Conservation (phyloP, 2,329 filamentous ascomycete genomes). For the Aspergillus brasiliensis region DNA sequence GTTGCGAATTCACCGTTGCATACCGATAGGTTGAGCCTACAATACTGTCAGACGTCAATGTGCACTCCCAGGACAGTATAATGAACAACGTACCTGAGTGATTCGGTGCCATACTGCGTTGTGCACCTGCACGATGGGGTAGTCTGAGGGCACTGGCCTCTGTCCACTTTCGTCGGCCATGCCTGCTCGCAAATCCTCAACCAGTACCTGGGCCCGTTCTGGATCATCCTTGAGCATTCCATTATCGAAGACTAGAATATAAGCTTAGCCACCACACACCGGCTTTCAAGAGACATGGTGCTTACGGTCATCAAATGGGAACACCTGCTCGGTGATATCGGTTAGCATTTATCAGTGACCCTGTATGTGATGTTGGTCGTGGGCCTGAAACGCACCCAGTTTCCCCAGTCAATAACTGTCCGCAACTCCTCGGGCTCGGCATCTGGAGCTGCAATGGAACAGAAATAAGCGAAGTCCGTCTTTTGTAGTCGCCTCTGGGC, state of each 20-base stretch:
- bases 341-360: background rate
- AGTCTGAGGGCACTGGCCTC: background rate
- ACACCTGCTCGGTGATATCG: constrained; percentile 8
- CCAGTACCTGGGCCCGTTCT: constrained; percentile 22
- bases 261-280: background rate
- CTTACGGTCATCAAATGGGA: constrained; percentile 21
- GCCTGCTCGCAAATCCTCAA: constrained; percentile 25
- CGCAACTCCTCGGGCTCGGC: constrained; percentile 25
- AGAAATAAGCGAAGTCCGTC: constrained; percentile 31
- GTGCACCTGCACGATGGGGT: constrained; percentile 28
- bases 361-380: background rate
- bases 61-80: background rate
- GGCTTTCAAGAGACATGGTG: background rate
- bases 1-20: background rate
- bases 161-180: constrained; percentile 20
- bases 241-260: constrained; percentile 32
- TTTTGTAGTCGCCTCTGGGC: constrained; percentile 12
- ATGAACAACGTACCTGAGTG: constrained; percentile 11
- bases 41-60: background rate
- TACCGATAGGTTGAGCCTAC: constrained; percentile 15
- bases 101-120: constrained; percentile 30
- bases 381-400: constrained; percentile 22
- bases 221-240: constrained; percentile 30
- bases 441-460: constrained; percentile 26
- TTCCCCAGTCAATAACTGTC: constrained; percentile 32